These are phyloP conservation scores for Gamsiella multidivaricata DNA, from an alignment of 192 early-diverging fungal genomes.

Conservation along the genomic window DNA sequence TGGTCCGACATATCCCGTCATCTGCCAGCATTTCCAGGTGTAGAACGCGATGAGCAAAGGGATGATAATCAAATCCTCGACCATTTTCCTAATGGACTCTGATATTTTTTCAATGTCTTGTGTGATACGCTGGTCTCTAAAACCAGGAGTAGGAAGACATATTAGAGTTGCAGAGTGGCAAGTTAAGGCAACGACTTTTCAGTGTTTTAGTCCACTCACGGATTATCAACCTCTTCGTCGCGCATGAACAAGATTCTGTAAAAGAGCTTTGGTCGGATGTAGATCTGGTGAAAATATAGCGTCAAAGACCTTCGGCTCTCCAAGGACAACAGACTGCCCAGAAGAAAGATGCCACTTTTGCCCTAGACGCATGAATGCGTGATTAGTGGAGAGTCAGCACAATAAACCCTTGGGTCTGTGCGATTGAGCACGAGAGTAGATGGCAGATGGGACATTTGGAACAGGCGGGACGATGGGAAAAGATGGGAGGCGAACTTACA, in stretches of 20 bases:
- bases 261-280: constrained; percentile 66
- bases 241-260: constrained; percentile 68
- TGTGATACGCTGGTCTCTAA: constrained; percentile 86
- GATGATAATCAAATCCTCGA: constrained; percentile 72
- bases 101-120: constrained; percentile 90
- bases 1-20: constrained; percentile 76
- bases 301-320: constrained; percentile 71
- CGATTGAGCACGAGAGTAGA: background rate
- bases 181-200: too few species aligned
- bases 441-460: background rate
- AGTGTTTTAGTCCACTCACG: too few species aligned
- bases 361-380: constrained; percentile 42
- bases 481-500: constrained; percentile 47
- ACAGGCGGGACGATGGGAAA: background rate
- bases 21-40: constrained; percentile 73
- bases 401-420: too few species aligned
- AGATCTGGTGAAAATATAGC: constrained; percentile 68
- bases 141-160: constrained; percentile 32
- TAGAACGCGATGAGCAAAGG: constrained; percentile 86
- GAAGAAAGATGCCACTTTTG: constrained; percentile 69
- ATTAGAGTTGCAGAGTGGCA: too few species aligned
- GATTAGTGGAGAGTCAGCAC: too few species aligned
- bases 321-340: constrained; percentile 72
- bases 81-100: constrained; percentile 65
- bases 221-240: constrained; percentile 73